Conservation (phyloP, 2,329 filamentous ascomycete species). For the Trichoderma asperellum region DNA sequence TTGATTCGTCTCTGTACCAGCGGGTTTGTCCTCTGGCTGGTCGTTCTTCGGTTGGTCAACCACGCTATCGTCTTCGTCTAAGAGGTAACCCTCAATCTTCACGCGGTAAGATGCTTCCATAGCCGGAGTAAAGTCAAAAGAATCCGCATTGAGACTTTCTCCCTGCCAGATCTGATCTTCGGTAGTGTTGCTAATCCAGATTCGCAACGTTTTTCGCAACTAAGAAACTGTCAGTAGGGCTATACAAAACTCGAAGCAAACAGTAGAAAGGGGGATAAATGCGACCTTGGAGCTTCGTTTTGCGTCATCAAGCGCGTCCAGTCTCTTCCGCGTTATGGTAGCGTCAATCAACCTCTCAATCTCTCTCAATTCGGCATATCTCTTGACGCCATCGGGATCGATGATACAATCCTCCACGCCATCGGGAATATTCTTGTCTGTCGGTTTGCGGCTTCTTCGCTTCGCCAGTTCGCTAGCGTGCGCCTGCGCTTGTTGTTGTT, state of each 20-base stretch:
- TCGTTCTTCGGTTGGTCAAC: constrained; percentile 50
- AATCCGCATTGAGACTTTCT: constrained; percentile 68
- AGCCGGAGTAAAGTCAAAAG: constrained; percentile 80
- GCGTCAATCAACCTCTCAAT: constrained; percentile 88
- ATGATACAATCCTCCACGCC: constrained; percentile 82
- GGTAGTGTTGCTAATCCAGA: constrained; percentile 94
- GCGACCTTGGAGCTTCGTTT: constrained; percentile 39
- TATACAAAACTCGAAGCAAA: constrained; percentile 12
- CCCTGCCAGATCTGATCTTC: constrained; percentile 95
- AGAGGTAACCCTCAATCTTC: constrained; percentile 84
- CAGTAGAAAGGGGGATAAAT: neutral
- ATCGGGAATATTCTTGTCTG: constrained; percentile 92
- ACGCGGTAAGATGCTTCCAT: constrained; percentile 82
- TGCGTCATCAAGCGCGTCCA: constrained; percentile 85
- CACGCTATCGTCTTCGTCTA: constrained; percentile 70
- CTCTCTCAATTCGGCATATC: constrained; percentile 83
- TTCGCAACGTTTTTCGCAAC: constrained; percentile 80
- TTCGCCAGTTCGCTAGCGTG: constrained; percentile 70
- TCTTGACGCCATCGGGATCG: constrained; percentile 73
- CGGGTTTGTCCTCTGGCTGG: constrained; percentile 38
- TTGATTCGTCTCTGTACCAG: constrained; percentile 42
- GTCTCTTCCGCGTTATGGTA: constrained; percentile 88
- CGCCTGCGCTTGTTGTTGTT: constrained; percentile 56
- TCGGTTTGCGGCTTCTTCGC: constrained; percentile 84
- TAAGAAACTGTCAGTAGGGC: constrained; percentile 40